Conservation (phyloP, 345 rosid species). For the Physaria fendleri region DNA sequence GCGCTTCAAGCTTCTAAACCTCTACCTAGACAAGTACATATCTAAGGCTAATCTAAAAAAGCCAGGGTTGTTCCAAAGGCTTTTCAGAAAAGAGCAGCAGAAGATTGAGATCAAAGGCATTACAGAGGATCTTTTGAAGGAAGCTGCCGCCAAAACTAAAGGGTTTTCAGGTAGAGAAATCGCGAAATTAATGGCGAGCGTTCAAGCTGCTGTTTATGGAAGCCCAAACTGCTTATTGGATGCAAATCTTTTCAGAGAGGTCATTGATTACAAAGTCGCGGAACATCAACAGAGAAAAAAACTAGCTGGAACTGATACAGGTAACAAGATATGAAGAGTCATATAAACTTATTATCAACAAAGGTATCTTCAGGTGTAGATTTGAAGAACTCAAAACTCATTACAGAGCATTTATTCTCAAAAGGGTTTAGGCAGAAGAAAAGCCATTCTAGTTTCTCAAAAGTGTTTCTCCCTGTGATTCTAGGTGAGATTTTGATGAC, state of each 20-base stretch:
- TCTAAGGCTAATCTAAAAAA: conserved; percentile 58
- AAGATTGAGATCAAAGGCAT: conserved; percentile 76
- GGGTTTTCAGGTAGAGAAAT: conserved; percentile 94
- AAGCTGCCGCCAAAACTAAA: conserved; percentile 77
- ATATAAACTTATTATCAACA: conserved; percentile 7
- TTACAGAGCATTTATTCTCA: conserved; percentile 21
- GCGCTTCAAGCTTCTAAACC: conserved; percentile 77
- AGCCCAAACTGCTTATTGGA: conserved; percentile 73
- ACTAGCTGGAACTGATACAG: conserved; percentile 41
- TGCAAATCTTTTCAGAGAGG: conserved; percentile 67
- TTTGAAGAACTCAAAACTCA: conserved; percentile 12
- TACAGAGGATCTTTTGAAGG: conserved; percentile 64
- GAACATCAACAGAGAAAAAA: conserved; percentile 87
- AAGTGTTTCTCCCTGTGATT: conserved; percentile 19
- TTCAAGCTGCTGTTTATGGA: conserved; percentile 94
- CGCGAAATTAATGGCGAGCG: conserved; percentile 85
- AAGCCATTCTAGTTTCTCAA: neutral
- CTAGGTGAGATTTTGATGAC: conserved; percentile 7
- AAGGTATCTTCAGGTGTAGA: conserved; percentile 17
- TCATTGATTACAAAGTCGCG: conserved; percentile 87
- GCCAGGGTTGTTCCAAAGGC: conserved; percentile 40
- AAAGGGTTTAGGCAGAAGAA: conserved; percentile 17
- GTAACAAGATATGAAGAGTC: conserved; percentile 13
- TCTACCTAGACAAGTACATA: conserved; percentile 82
- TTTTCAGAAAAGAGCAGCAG: conserved; percentile 51